Evolutionary conservation across 345 rosid genomes (phyloP), one percentile per base, ranked within the genome.

Genomic region (Excoecaria agallocha): DNA sequence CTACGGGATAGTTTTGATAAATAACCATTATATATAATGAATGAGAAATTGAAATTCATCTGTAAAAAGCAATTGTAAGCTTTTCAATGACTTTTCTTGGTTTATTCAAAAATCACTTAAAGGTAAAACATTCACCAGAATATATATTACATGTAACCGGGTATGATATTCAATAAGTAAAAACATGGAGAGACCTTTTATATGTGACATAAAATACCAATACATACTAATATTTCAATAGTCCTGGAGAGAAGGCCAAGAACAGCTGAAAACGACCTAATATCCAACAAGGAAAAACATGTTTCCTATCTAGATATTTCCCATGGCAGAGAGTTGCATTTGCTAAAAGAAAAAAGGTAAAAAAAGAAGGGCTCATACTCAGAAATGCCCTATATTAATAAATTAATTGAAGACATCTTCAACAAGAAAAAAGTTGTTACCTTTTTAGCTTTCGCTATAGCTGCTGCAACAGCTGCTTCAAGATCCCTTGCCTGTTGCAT

Each of bases 401-500:
- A 3, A 43, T 43, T 43, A 43, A 43, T 43, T 43, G 48, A 43
- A 6, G 10, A 43, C 48, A 43, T 43, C 10, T 3, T 43, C 48
- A 43, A 43, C 48, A 43, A 43, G 48, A 9, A 43, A 43, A 43
- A 43, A 43, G 10, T 6, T 43, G 20, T 72, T 74, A 92, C 97
- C 96, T 93, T 91, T 85, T 84, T 91, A 48, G 88, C 74, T 84
- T 89, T 91, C 49, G 85, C 83, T 54, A 79, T 80, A 58, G 84
- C 83, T 35, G 87, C 91, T 50, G 82, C 85, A 41, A 90, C 77
- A 38, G 90, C 88, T 38, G 89, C 91, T 46, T 87, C 88, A 69
- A 87, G 96, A 76, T 89, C 87, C 77, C 77, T 85, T 75, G 97
- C 97, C 76, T 87, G 80, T 78, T 83, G 87, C 69, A 87, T 77